These are phyloP conservation scores for Termitomyces eurrhizus DNA, from an alignment of 768 basidiomycete species.

Conservation along the genomic window DNA sequence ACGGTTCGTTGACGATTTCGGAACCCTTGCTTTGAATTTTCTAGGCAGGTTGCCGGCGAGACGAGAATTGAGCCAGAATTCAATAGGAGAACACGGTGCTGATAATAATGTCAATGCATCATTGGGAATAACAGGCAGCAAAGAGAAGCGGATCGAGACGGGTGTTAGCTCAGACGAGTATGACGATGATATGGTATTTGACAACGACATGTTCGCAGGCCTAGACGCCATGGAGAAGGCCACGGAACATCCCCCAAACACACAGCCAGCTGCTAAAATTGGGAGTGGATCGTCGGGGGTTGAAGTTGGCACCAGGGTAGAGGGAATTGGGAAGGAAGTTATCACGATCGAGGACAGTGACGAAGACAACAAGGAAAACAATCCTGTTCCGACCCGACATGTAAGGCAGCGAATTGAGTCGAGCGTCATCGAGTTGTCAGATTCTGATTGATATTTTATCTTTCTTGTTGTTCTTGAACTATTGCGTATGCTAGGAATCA, in stretches of 20 bases:
- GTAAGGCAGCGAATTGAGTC: conserved; percentile 40
- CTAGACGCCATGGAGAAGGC: conserved; percentile 26
- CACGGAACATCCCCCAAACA: background rate
- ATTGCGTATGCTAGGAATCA: background rate
- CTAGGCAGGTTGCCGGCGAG: background rate
- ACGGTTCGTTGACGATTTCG: conserved; percentile 5
- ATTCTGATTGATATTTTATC: conserved; percentile 33
- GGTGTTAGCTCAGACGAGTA: conserved; percentile 16
- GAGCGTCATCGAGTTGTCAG: conserved; percentile 54
- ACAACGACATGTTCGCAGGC: conserved; percentile 25
- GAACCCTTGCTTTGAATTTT: conserved; percentile 5
- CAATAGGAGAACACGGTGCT: background rate
- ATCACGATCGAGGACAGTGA: conserved; percentile 44
- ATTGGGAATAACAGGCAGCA: conserved; percentile 1
- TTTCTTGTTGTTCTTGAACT: background rate
- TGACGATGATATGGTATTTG: conserved; percentile 20
- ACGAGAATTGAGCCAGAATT: background rate
- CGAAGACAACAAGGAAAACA: conserved; percentile 62
- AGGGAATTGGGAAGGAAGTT: conserved; percentile 20
- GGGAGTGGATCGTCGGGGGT: conserved; percentile 3
- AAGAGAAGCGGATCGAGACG: conserved; percentile 1
- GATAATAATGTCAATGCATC: background rate
- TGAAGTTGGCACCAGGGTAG: background rate
- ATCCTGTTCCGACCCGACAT: conserved; percentile 46
- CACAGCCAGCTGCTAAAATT: conserved; percentile 3